Evolutionary conservation across 2,329 filamentous ascomycete species (phyloP).

Genomic region (Colletotrichum sp.): DNA sequence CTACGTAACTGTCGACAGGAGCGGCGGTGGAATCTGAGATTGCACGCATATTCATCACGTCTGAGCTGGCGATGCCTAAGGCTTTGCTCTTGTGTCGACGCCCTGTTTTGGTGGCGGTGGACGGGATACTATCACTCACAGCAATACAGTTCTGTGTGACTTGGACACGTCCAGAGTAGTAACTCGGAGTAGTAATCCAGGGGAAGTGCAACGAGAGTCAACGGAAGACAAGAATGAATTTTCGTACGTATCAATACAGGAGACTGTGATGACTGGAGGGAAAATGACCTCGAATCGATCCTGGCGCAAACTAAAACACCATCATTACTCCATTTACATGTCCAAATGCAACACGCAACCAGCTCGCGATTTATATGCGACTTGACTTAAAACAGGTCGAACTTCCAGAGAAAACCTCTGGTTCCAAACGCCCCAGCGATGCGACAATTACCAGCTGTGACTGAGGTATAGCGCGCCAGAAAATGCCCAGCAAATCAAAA

Average conservation of each 20-base stretch:
- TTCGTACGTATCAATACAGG: constrained; percentile 11
- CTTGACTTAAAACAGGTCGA: neutral
- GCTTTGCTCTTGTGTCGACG: neutral
- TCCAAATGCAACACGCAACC: constrained; percentile 4
- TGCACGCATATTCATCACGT: neutral
- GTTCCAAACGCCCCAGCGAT: constrained; percentile 17
- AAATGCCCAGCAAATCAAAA: constrained; percentile 18
- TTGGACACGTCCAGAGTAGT: neutral
- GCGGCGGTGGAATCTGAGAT: constrained; percentile 48
- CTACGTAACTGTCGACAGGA: constrained; percentile 58
- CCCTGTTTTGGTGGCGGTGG: neutral
- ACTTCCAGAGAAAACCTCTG: neutral
- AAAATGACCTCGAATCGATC: neutral
- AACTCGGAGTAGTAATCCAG: neutral
- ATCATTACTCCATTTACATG: constrained; percentile 16
- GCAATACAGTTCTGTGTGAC: neutral
- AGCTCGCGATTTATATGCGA: neutral
- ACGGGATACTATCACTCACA: neutral
- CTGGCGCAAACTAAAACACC: neutral
- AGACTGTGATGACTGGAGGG: neutral
- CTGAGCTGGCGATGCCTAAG: neutral
- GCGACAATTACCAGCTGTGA: constrained; percentile 7
- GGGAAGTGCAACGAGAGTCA: neutral
- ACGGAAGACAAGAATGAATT: neutral
- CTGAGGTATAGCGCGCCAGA: constrained; percentile 21